Base-by-base conservation (phyloP, 169 alveolate genomes). In the Neospora caninum region DNA sequence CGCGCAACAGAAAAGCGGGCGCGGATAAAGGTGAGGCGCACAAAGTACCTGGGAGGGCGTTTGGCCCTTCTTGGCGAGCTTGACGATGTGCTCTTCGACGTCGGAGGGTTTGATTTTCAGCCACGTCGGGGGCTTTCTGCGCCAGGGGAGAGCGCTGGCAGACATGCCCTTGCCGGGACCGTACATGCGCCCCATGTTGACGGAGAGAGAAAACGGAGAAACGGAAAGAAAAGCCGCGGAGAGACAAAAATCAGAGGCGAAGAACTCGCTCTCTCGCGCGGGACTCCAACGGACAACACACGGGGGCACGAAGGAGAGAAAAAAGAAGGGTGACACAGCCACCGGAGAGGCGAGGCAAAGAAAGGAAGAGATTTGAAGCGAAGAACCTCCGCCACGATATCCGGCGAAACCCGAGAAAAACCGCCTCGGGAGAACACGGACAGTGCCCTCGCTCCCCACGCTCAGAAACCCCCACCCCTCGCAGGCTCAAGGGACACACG, bases 41-140 rank as follows among this genome's bases (percentile, higher is more conserved):
- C 22, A 49, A 49, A n/a, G 86, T 45, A 93, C 95, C 88, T 93
- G 98, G 96, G 99, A 98, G 80, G 99, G 99, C 80, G 99, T 98
- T 93, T 98, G 97, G 84, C 99, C 99, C 97, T 99, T 99, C 98
- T 98, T 99, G 93, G 99, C 99, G 86, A 99, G 97, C 96, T 98
- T 98, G 93, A 97, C 98, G 88, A 99, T 98, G 92, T 98, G 98
- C 80, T 99, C 99, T 94, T 96, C 98, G 92, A 98, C 98, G 91
- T 99, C 99, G 88, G 96, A 96, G 25, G 99, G 98, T 92, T 98
- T 98, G 95, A 99, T 97, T 97, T 98, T 98, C 93, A 99, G 97
- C 99, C 99, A 99, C 95, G 99, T 97, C 43, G 99, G 99, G 43
- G 99, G 99, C 94, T 97, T 98, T 91, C 99, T 98, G 95, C 99